phyloP scores from a whole-genome alignment of 169 alveolate species.

The Theileria luwenshuni region DNA sequence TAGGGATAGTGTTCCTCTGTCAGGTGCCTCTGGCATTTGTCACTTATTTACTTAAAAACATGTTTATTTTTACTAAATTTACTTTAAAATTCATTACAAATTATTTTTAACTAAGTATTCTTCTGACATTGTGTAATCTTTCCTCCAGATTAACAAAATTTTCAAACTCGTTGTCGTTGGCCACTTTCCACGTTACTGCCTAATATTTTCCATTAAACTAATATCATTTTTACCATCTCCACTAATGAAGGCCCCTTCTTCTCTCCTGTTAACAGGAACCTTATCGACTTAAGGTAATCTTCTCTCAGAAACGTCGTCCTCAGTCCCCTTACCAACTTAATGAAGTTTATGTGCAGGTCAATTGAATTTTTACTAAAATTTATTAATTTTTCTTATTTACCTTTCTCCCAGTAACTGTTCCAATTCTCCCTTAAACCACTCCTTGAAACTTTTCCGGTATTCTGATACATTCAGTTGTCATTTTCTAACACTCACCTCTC shows the following conservation, averaged over 20 bases:
- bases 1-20: too few species aligned
- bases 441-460: conserved; percentile 1
- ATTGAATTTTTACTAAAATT: conserved; percentile 6
- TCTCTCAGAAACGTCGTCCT: conserved; percentile 1
- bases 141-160: conserved; percentile 45
- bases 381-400: conserved; percentile 11
- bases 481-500: background rate
- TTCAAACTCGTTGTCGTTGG: conserved; percentile 12
- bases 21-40: conserved; percentile 1
- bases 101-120: too few species aligned
- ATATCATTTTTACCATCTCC: conserved; percentile 28
- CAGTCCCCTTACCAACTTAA: conserved; percentile 5
- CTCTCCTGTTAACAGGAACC: conserved; percentile 59
- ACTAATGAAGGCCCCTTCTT: conserved; percentile 49
- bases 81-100: background rate
- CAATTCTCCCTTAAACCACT: conserved; percentile 19
- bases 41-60: background rate
- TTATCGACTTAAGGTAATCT: conserved; percentile 26
- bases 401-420: background rate
- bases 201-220: background rate
- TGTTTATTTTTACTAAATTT: background rate
- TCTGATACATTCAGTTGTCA: background rate
- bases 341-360: conserved; percentile 18
- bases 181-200: conserved; percentile 54
- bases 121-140: conserved; percentile 20